phyloP scores from a whole-genome alignment of 164 flowering plant genomes.

The Tinospora cordifolia region DNA sequence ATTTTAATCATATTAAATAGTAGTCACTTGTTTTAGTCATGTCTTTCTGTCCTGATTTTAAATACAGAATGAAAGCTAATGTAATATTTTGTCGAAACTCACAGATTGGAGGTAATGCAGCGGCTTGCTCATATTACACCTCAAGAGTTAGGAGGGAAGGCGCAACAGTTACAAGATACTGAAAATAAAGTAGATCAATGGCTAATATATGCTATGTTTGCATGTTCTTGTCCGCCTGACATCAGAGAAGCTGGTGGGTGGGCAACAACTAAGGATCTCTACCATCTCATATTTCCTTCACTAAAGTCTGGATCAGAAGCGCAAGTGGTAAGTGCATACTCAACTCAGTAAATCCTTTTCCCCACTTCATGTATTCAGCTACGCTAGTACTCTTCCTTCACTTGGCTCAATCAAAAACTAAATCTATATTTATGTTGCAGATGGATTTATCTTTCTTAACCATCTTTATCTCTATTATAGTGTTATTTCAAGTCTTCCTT shows the following conservation, averaged over 20 bases:
- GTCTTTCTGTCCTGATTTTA: neutral
- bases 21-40: neutral
- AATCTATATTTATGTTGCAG: too few relatives aligned
- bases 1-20: neutral
- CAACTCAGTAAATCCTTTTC: neutral
- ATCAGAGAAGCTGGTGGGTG: constrained; percentile 52
- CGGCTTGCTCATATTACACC: constrained; percentile 91
- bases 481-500: too few relatives aligned
- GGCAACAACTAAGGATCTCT: constrained; percentile 63
- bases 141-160: constrained; percentile 89
- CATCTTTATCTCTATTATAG: too few relatives aligned
- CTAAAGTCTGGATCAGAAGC: constrained; percentile 93
- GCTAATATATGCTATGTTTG: constrained; percentile 95
- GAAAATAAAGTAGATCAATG: constrained; percentile 96
- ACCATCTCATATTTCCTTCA: constrained; percentile 81
- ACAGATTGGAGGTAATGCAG: constrained; percentile 74
- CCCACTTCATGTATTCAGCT: too few relatives aligned
- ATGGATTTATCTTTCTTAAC: too few relatives aligned
- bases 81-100: constrained; percentile 10
- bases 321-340: constrained; percentile 53
- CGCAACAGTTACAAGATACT: constrained; percentile 76
- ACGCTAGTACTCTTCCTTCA: too few relatives aligned
- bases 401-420: too few relatives aligned
- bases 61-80: neutral
- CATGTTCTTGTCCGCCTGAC: constrained; percentile 88